A percentile compares a stretch with the other conserved stretches of the same genome.
Evolutionary conservation across 768 basidiomycete genomes (phyloP).

Genomic region (Leccinum truebloodii): DNA sequence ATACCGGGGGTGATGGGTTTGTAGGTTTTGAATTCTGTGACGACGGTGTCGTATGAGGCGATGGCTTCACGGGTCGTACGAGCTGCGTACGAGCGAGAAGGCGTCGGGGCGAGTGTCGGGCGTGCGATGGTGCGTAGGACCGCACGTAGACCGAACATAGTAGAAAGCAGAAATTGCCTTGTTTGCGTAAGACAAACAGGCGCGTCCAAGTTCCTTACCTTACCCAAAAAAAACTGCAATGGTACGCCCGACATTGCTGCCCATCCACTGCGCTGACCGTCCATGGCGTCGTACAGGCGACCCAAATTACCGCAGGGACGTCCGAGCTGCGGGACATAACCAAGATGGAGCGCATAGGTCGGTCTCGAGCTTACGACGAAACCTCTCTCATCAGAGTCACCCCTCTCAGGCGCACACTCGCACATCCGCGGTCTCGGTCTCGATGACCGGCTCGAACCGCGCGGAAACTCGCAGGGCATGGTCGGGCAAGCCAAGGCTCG

Average conservation of each 20-base stretch:
- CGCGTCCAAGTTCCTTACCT: constrained; percentile 23
- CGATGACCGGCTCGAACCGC: constrained; percentile 88
- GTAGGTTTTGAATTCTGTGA: constrained; percentile 78
- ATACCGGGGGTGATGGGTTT: constrained; percentile 86
- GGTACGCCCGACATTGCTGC: constrained; percentile 21
- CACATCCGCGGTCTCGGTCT: constrained; percentile 96
- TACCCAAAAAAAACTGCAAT: constrained; percentile 15
- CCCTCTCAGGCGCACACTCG: constrained; percentile 73
- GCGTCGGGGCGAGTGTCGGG: constrained; percentile 3
- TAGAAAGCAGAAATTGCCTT: background rate
- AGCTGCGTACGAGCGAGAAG: constrained; percentile 38
- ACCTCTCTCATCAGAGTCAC: background rate
- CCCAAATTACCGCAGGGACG: constrained; percentile 76
- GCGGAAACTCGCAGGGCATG: constrained; percentile 90
- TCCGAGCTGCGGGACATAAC: constrained; percentile 84
- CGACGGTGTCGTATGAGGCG: constrained; percentile 41
- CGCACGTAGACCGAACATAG: constrained; percentile 23
- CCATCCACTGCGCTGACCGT: constrained; percentile 3
- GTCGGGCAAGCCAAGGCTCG: constrained; percentile 96
- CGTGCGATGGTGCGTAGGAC: constrained; percentile 18
- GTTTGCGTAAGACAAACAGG: constrained; percentile 37
- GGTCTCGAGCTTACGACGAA: background rate
- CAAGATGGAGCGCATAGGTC: constrained; percentile 90
- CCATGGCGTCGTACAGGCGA: constrained; percentile 42
- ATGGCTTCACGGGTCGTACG: constrained; percentile 33